A percentile compares a stretch with the other conserved stretches of the same genome.
Evolutionary conservation across 805 yeast species (phyloP).

Genomic region (Saccharomycopsis malanga): DNA sequence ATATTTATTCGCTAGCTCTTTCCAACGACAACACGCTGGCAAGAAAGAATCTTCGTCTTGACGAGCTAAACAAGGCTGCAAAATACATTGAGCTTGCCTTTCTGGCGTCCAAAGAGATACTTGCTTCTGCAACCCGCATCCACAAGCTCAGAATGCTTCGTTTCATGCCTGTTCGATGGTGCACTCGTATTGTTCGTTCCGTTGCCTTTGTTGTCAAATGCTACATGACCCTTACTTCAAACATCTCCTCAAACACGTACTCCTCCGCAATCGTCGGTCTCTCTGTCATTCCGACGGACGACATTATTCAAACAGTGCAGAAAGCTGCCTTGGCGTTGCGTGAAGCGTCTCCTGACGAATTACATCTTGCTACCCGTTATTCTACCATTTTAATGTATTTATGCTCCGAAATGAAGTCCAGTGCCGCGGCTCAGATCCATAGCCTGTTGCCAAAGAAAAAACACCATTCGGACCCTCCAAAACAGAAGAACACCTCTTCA

Average conservation of each 20-base stretch:
- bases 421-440: background rate
- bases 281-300: constrained; percentile 63
- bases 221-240: constrained; percentile 46
- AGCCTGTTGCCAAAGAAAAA: background rate
- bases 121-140: constrained; percentile 63
- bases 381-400: constrained; percentile 70
- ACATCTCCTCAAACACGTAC: constrained; percentile 30
- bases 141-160: constrained; percentile 56
- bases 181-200: constrained; percentile 75
- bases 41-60: constrained; percentile 41
- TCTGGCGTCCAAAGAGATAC: constrained; percentile 73
- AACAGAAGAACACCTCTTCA: background rate
- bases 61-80: constrained; percentile 66
- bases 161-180: constrained; percentile 91
- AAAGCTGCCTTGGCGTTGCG: constrained; percentile 65
- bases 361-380: constrained; percentile 76
- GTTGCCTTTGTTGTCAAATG: constrained; percentile 88
- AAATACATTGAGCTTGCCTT: constrained; percentile 77
- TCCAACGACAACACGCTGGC: constrained; percentile 32
- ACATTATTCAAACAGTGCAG: constrained; percentile 59
- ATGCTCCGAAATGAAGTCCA: constrained; percentile 64
- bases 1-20: constrained; percentile 77
- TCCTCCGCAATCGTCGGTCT: constrained; percentile 46
- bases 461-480: too few species aligned
- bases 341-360: constrained; percentile 84